Evolutionary conservation across 2,329 filamentous ascomycete species (phyloP).

Genomic region (Ascochyta pisi): DNA sequence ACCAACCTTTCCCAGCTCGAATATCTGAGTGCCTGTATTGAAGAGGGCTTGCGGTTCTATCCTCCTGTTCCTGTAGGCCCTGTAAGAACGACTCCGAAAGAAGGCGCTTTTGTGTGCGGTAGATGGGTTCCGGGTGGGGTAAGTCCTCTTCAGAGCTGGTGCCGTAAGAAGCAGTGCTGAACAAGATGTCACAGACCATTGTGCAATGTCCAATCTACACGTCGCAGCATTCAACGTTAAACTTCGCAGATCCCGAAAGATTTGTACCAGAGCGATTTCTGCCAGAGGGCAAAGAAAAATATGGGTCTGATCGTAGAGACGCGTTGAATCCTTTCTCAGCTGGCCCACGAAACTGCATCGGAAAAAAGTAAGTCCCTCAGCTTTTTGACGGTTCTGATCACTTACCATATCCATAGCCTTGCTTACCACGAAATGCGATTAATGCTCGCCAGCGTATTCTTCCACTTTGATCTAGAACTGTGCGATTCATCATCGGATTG

Average conservation of each 20-base stretch:
- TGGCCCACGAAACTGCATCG: slow-evolving; percentile 25
- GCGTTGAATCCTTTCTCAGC: slow-evolving; percentile 31
- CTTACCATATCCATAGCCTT: slow-evolving; percentile 14
- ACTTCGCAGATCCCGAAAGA: too few species aligned
- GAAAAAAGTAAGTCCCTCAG: slow-evolving; percentile 40
- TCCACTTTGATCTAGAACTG: slow-evolving; percentile 37
- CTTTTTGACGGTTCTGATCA: too few species aligned
- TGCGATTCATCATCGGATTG: slow-evolving; percentile 34
- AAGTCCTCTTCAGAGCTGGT: too few species aligned
- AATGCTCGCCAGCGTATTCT: slow-evolving; percentile 31
- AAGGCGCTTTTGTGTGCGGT: slow-evolving; percentile 29
- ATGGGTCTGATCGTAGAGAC: too few species aligned
- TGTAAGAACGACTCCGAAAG: slow-evolving; percentile 34
- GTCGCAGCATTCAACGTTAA: too few species aligned
- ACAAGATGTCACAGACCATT: too few species aligned
- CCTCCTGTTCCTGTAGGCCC: slow-evolving; percentile 51
- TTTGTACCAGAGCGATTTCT: too few species aligned
- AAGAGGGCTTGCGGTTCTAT: slow-evolving; percentile 54
- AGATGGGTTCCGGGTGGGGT: slow-evolving; percentile 38
- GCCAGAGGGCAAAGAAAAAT: too few species aligned
- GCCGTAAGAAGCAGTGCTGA: too few species aligned
- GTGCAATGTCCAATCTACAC: too few species aligned
- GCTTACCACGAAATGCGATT: slow-evolving; percentile 46
- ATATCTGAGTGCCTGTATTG: slow-evolving; percentile 53
- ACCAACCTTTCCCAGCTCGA: slow-evolving; percentile 24